Evolutionary conservation across 108 stramenopile species (phyloP).

Genomic region (Cyclotella choctawhatcheeana): DNA sequence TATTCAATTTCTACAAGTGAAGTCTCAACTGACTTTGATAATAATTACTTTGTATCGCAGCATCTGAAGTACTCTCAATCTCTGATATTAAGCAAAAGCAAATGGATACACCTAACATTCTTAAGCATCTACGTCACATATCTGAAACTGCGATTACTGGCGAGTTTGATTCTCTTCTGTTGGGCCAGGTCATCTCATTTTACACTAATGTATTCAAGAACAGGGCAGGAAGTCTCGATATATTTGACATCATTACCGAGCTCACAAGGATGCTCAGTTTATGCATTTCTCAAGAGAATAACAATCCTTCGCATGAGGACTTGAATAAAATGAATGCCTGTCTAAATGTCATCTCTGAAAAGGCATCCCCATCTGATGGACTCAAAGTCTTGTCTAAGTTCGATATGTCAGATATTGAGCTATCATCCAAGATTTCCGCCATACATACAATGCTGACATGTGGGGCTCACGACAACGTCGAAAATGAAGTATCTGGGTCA

Average conservation of each 20-base stretch:
- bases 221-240: neutral
- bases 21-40: neutral
- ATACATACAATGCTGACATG: conserved; percentile 51
- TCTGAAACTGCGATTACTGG: conserved; percentile 37
- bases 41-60: neutral
- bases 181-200: conserved; percentile 45
- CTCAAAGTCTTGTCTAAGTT: conserved; percentile 56
- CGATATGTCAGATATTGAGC: conserved; percentile 30
- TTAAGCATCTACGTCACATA: conserved; percentile 44
- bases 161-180: conserved; percentile 41
- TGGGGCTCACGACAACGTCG: conserved; percentile 57
- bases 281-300: conserved; percentile 17
- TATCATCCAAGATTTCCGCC: conserved; percentile 34
- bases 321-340: conserved; percentile 44
- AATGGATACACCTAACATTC: conserved; percentile 34
- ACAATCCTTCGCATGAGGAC: conserved; percentile 12
- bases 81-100: conserved; percentile 31
- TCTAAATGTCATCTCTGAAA: conserved; percentile 53
- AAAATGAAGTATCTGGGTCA: conserved; percentile 70
- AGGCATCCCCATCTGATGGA: conserved; percentile 57
- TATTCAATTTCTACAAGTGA: no score
- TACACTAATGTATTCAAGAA: conserved; percentile 45
- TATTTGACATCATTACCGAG: conserved; percentile 37
- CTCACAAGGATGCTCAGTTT: conserved; percentile 24
- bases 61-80: neutral